These are phyloP conservation scores for Macaranga tanarius DNA, from an alignment of 441 rosid genomes.

Conservation along the genomic window DNA sequence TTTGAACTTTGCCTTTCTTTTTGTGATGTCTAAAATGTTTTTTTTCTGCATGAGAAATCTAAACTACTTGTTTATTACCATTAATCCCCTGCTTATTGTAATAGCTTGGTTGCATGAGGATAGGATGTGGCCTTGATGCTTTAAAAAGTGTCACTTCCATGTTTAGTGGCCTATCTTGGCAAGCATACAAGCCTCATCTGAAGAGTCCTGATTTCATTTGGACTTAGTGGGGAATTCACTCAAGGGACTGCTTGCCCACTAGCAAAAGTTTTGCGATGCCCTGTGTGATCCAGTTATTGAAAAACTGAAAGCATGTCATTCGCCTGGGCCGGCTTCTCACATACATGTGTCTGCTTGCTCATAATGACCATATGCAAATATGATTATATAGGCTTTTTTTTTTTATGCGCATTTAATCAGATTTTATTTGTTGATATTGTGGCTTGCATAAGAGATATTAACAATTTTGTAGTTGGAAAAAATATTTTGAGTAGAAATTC, in stretches of 20 bases:
- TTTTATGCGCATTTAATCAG: background rate
- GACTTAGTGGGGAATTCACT: background rate
- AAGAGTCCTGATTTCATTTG: background rate
- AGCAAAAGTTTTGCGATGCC: background rate
- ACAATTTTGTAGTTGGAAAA: background rate
- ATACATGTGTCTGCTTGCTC: slow-evolving; percentile 1
- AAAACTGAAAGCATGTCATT: background rate
- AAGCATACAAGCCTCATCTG: background rate
- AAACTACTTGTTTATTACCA: background rate
- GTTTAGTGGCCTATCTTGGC: background rate
- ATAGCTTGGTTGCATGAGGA: background rate
- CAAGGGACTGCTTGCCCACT: background rate
- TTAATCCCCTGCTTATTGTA: background rate
- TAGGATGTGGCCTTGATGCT: background rate
- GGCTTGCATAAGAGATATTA: background rate
- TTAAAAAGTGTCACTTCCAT: background rate
- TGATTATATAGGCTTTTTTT: background rate
- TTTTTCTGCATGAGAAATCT: background rate
- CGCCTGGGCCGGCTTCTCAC: background rate
- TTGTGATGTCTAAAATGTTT: background rate
- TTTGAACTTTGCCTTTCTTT: background rate
- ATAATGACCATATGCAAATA: background rate
- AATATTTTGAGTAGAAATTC: background rate
- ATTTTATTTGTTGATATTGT: background rate
- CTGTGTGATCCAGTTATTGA: background rate